Conservation (phyloP, 2,329 filamentous ascomycete species). For the Colletotrichum destructivum region DNA sequence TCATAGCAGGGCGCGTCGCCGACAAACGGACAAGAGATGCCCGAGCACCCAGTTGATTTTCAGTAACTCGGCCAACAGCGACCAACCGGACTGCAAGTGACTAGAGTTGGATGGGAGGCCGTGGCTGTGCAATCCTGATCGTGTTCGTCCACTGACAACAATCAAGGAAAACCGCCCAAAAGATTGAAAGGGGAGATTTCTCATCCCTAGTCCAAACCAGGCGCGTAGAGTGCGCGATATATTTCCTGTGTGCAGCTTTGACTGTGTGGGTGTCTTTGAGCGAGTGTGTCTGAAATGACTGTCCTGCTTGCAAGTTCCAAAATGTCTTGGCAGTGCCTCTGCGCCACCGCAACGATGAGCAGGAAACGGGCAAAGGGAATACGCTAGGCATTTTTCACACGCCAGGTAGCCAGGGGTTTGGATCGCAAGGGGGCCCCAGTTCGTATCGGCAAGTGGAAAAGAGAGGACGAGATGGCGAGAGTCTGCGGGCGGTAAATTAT, state of each 20-base stretch:
- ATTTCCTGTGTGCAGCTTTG: neutral
- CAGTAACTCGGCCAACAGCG: neutral
- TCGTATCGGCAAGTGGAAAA: neutral
- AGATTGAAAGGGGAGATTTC: neutral
- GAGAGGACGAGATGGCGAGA: slow-evolving; percentile 1
- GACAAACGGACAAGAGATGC: neutral
- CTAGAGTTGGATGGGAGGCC: neutral
- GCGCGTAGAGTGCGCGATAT: slow-evolving; percentile 30
- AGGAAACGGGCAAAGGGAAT: neutral
- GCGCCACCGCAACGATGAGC: slow-evolving; percentile 18
- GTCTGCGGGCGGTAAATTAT: neutral
- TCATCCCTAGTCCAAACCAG: neutral
- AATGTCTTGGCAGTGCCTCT: slow-evolving; percentile 28
- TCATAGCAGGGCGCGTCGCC: neutral
- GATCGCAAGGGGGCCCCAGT: neutral
- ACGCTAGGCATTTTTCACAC: slow-evolving; percentile 24
- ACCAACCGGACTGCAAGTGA: neutral
- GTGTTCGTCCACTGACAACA: neutral
- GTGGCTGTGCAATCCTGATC: neutral
- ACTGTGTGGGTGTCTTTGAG: neutral
- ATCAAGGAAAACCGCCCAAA: neutral
- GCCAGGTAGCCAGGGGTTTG: neutral
- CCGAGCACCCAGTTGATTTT: neutral
- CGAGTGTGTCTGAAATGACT: neutral
- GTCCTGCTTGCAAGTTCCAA: slow-evolving; percentile 30